Percentiles rank a stretch among this genome's conserved stretches.
Evolutionary conservation across 2,329 filamentous ascomycete genomes (phyloP).

Genomic region (Fusarium papillatum): DNA sequence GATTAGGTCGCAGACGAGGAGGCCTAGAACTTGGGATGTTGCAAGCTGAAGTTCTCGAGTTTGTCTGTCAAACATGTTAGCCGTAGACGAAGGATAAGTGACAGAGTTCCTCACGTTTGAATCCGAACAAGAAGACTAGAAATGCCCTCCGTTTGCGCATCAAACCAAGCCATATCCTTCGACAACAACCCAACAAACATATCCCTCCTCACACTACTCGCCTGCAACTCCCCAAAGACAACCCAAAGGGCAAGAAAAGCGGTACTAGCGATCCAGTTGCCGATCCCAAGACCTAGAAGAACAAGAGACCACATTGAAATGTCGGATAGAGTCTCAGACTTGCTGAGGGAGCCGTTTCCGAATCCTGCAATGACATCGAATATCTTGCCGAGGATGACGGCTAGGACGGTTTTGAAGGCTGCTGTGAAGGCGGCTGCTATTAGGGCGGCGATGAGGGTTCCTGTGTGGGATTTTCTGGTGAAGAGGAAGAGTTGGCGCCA

Average conservation of each 20-base stretch:
- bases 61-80: conserved; percentile 67
- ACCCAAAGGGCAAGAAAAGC: conserved; percentile 80
- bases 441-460: conserved; percentile 67
- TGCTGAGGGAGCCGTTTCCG: conserved; percentile 65
- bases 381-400: conserved; percentile 80
- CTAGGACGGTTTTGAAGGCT: conserved; percentile 72
- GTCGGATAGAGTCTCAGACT: conserved; percentile 62
- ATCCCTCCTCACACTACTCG: conserved; percentile 71
- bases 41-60: conserved; percentile 86
- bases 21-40: conserved; percentile 84
- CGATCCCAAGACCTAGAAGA: conserved; percentile 73
- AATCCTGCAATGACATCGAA: conserved; percentile 80
- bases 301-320: conserved; percentile 73
- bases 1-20: conserved; percentile 74
- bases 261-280: conserved; percentile 76
- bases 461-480: conserved; percentile 71
- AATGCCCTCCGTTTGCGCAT: conserved; percentile 78
- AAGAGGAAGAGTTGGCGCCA: conserved; percentile 77
- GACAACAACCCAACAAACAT: conserved; percentile 79
- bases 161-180: conserved; percentile 87
- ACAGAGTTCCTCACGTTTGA: conserved; percentile 72
- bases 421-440: conserved; percentile 71
- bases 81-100: neutral
- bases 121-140: conserved; percentile 78
- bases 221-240: conserved; percentile 85